Conservation (phyloP, 2,329 filamentous ascomycete genomes). For the Diaporthe citrichinensis region DNA sequence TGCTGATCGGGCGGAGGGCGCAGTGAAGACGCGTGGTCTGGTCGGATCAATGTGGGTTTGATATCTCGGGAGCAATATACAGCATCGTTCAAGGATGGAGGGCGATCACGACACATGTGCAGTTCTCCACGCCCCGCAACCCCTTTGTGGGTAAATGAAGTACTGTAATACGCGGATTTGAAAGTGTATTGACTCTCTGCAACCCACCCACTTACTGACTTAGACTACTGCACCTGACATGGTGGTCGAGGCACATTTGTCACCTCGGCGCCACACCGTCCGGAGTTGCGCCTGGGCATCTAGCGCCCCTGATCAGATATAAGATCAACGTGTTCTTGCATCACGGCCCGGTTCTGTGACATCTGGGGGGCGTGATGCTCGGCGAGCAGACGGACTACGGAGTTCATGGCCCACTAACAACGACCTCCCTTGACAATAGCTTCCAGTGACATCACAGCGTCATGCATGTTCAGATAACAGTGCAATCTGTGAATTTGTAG, state of each 20-base stretch:
- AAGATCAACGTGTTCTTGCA: constrained; percentile 10
- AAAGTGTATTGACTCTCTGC: background rate
- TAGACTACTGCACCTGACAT: background rate
- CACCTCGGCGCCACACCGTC: background rate
- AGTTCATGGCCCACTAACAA: constrained; percentile 6
- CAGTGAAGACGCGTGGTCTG: background rate
- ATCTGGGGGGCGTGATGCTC: background rate
- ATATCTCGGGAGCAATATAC: constrained; percentile 5
- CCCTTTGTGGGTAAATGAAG: background rate
- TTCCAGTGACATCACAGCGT: constrained; percentile 2
- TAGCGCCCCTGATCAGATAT: background rate
- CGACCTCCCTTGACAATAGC: background rate
- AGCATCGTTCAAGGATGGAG: background rate
- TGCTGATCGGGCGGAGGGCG: constrained; percentile 41
- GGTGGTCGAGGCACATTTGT: constrained; percentile 1
- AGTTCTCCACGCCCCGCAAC: background rate
- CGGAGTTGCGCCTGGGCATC: background rate
- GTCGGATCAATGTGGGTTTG: background rate
- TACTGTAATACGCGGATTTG: background rate
- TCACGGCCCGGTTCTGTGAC: constrained; percentile 14
- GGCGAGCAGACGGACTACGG: background rate
- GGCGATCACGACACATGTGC: constrained; percentile 4
- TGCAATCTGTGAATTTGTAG: background rate
- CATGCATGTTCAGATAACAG: background rate
- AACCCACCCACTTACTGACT: background rate